phyloP scores from a whole-genome alignment of 1,284 basidiomycete species.

The Ganoderma resinaceum region DNA sequence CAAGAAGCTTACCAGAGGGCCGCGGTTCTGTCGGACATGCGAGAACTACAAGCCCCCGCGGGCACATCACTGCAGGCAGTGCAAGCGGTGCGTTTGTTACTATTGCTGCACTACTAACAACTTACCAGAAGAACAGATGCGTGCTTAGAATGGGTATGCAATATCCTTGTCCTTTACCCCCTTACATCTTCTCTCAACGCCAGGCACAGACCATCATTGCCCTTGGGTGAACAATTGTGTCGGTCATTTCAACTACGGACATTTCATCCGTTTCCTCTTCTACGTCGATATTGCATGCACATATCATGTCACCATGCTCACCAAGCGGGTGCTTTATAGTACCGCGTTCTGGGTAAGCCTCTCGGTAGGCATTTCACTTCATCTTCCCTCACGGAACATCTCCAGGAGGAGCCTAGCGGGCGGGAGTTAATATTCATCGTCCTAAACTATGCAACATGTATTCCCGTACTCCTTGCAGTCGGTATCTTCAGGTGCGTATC shows the following conservation, averaged over 20 bases:
- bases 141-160: constrained; percentile 80
- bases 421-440: constrained; percentile 85
- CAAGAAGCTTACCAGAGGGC: constrained; percentile 81
- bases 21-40: constrained; percentile 86
- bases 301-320: constrained; percentile 85
- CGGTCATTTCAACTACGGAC: constrained; percentile 88
- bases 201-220: constrained; percentile 84
- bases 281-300: constrained; percentile 89
- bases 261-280: constrained; percentile 93
- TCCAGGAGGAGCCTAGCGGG: constrained; percentile 73
- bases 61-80: constrained; percentile 90
- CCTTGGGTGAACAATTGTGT: constrained; percentile 93
- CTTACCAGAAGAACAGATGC: constrained; percentile 55
- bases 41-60: constrained; percentile 75
- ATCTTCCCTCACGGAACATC: constrained; percentile 8
- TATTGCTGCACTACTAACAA: not conserved
- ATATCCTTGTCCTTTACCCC: not conserved
- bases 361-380: not conserved
- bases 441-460: constrained; percentile 86
- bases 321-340: constrained; percentile 59
- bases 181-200: not conserved
- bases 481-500: constrained; percentile 79
- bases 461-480: constrained; percentile 87
- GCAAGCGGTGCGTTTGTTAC: constrained; percentile 66
- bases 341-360: constrained; percentile 62